Evolutionary conservation across 495 filamentous ascomycete species (phyloP), one percentile per base, ranked within the genome.

Genomic region (Penicillium nucicola): DNA sequence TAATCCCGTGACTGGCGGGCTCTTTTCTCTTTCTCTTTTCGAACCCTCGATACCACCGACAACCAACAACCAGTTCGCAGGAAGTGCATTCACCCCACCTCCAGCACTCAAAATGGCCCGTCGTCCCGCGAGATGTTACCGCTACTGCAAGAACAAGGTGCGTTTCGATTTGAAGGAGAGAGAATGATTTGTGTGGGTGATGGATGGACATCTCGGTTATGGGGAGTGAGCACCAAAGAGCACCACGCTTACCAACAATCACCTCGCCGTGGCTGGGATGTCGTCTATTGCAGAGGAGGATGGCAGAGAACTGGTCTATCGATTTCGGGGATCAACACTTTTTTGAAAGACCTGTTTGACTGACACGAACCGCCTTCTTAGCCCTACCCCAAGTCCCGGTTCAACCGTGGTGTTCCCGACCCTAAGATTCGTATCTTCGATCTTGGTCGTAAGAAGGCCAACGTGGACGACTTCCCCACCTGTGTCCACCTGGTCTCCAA

Each of bases 131-230:
- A 84, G 95, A 79, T 98, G 93, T 79, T 98, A 98, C 85, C 91
- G 93, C 75, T 98, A 98, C 86, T 98, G 93, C 90, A 97, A 97
- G 90, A 97, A 97, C 87, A 96, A 96, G 92, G 89, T 93, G 72
- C 76, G 86, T 62, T 58, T 55, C 43, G 49, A 50, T 44, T 47
- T 51, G 48, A 31, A 51, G 48, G 56, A 56, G 55, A 50, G 57
- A 22, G 32, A 37, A 48, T 40, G 36, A 67, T 74, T 67, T 60
- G 54, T 62, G 57, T 55, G 56, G 56, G 40, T 57, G 44, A 55
- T 55, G 56, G 56, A 37, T 45, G 52, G 57, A 50, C 44, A 50
- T 58, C 55, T 65, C 65, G 63, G 57, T 71, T 71, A 65, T 69
- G 70, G 65, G 60, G 55, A 43, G 50, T 56, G 42, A 35, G 25